Base-by-base conservation (phyloP, 1,284 basidiomycete species). In the Quambalaria eucalypti region DNA sequence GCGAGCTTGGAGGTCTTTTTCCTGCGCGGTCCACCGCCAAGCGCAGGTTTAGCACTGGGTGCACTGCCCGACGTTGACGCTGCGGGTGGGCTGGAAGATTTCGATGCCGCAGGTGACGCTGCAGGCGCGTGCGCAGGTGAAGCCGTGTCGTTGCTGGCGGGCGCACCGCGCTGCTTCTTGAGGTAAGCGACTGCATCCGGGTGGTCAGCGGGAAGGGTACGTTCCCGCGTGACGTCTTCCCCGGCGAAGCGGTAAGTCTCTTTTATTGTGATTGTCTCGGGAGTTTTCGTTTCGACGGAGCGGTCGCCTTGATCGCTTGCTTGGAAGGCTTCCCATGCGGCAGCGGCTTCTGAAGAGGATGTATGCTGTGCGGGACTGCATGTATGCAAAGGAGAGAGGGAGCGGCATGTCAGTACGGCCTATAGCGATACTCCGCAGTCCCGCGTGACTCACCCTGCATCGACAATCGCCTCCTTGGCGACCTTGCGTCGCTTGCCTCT, bases 211-310 rank as follows among this genome's bases (percentile, higher is more conserved):
- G 65, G 67, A 2, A 69, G 50, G 1, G 63, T 33, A 56, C 36
- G 29, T 28, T 48, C 29, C 48, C 28, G 16, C 8, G 25, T 28
- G 16, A 51, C 48, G 26, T 54, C 52, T n/a, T 68, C 59, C 16
- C 65, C 65, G 8, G 67, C 65, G 28, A 69, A 69, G 25, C 57
- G 61, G 56, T 64, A 68, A 0, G 60, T 61, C 9, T 58, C 48
- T 3, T 56, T 54, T 25, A 69, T 52, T 16, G 49, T 54, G 39
- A 69, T 33, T 47, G 61, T 58, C 6, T 65, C 65, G n/a, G n/a
- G n/a, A n/a, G n/a, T n/a, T 23, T 65, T n/a, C n/a, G n/a, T 10
- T 39, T 39, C 21, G 36, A 39, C 36, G 16, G 16, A 10, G 36
- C 16, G 36, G 36, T 21, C 16, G 36, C 10, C 21, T 14, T 39